phyloP scores from a whole-genome alignment of 78 protist genomes.

The Mantamonas sphyraenae region DNA sequence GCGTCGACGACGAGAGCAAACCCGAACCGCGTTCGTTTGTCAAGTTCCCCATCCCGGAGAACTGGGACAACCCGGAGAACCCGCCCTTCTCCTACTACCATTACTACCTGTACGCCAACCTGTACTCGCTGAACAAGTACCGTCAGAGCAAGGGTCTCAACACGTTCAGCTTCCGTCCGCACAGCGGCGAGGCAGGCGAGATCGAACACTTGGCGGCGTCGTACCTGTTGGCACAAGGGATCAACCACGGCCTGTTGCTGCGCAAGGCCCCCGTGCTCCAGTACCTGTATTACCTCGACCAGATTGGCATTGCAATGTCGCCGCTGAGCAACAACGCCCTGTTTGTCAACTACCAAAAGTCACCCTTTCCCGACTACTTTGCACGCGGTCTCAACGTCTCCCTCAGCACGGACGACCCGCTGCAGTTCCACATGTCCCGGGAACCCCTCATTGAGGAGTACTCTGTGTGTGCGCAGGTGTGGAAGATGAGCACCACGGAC shows the following conservation, averaged over 20 bases:
- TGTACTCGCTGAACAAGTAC: constrained; percentile 70
- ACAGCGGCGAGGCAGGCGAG: constrained; percentile 89
- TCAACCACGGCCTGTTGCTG: constrained; percentile 92
- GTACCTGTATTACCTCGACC: constrained; percentile 84
- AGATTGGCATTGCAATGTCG: constrained; percentile 85
- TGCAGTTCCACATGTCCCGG: constrained; percentile 88
- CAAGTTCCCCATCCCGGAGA: constrained; percentile 9
- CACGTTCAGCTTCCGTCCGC: constrained; percentile 87
- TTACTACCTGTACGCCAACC: constrained; percentile 88
- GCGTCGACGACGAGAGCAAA: constrained; percentile 93
- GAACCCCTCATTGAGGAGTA: constrained; percentile 98
- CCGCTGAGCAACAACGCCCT: constrained; percentile 90
- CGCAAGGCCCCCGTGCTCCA: constrained; percentile 79
- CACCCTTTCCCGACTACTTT: constrained; percentile 85
- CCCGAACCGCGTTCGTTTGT: constrained; percentile 57
- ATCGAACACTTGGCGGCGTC: constrained; percentile 68
- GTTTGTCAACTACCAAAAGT: constrained; percentile 71
- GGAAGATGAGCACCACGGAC: constrained; percentile 78
- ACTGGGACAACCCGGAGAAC: constrained; percentile 72
- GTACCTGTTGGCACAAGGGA: constrained; percentile 67
- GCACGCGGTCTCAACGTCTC: constrained; percentile 87
- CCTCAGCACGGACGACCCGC: constrained; percentile 93
- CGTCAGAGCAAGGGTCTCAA: constrained; percentile 34
- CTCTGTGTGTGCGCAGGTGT: constrained; percentile 76
- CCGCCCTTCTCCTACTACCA: constrained; percentile 92